These are phyloP conservation scores for Ogataea hybrid DNA, from an alignment of 1,139 yeast genomes.

Conservation along the genomic window DNA sequence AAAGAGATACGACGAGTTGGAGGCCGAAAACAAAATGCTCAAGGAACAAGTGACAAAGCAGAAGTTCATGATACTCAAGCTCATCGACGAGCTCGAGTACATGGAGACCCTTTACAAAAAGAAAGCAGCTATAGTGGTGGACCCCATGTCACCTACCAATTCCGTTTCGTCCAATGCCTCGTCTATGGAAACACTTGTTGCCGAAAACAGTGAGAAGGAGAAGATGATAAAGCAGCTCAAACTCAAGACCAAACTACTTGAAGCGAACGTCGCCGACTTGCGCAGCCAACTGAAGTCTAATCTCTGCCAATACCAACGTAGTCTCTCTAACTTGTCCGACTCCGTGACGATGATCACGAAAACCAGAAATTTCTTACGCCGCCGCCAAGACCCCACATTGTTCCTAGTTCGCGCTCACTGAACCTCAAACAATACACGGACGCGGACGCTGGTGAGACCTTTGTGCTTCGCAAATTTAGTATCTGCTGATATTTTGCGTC, in stretches of 20 bases:
- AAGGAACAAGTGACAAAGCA: constrained; percentile 22
- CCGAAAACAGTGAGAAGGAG: constrained; percentile 7
- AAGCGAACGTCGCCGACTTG: constrained; percentile 5
- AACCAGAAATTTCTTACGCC: constrained; percentile 12
- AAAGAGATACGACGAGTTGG: constrained; percentile 16
- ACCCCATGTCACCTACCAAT: constrained; percentile 4
- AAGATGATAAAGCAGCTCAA: constrained; percentile 8
- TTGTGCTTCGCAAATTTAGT: constrained; percentile 13
- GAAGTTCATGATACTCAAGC: constrained; percentile 18
- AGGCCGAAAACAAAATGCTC: constrained; percentile 16
- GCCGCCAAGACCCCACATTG: background rate
- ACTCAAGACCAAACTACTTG: constrained; percentile 7
- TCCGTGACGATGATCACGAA: constrained; percentile 13
- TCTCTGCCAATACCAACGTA: constrained; percentile 10
- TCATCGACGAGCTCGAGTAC: constrained; percentile 18
- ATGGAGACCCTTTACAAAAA: constrained; percentile 1
- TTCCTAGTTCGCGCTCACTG: constrained; percentile 4
- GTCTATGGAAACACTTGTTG: constrained; percentile 10
- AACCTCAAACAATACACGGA: constrained; percentile 7
- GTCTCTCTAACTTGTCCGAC: constrained; percentile 14
- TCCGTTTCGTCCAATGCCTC: constrained; percentile 13
- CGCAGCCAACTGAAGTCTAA: constrained; percentile 12
- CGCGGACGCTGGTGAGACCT: constrained; percentile 15
- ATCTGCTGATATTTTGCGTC: constrained; percentile 6
- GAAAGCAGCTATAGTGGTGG: background rate